Conservation (phyloP, 257 asterid species). For the Nemophila menziesii region DNA sequence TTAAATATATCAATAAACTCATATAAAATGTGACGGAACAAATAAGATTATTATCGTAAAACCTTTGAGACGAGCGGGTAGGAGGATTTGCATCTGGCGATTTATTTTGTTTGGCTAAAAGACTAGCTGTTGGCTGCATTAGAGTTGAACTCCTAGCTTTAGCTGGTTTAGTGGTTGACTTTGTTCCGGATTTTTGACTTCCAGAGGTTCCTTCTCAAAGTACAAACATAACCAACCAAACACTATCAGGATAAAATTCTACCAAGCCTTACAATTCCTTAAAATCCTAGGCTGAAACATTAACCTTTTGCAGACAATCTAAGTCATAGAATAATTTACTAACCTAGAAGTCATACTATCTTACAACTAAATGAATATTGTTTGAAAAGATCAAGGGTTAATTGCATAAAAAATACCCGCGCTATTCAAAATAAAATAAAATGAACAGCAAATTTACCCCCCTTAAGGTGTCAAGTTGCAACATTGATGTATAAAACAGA, state of each 20-base stretch:
- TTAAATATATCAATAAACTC: neutral
- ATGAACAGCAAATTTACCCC: too few relatives aligned
- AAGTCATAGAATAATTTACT: too few relatives aligned
- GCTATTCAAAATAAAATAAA: too few relatives aligned
- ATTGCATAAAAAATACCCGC: too few relatives aligned
- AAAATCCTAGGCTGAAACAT: too few relatives aligned
- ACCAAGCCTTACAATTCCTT: neutral
- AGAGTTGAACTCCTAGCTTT: slow-evolving; percentile 42
- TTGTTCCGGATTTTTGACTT: slow-evolving; percentile 21
- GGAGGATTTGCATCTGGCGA: slow-evolving; percentile 23
- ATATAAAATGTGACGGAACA: neutral
- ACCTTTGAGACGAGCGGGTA: slow-evolving; percentile 38
- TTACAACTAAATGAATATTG: too few relatives aligned
- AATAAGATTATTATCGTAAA: neutral
- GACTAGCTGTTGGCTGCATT: slow-evolving; percentile 85
- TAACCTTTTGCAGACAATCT: too few relatives aligned
- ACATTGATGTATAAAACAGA: too few relatives aligned
- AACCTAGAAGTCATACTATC: too few relatives aligned
- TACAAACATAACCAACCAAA: slow-evolving; percentile 1
- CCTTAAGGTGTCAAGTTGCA: too few relatives aligned
- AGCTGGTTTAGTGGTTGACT: slow-evolving; percentile 17
- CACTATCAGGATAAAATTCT: neutral
- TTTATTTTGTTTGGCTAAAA: slow-evolving; percentile 61
- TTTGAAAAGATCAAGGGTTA: too few relatives aligned
- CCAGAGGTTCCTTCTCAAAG: slow-evolving; percentile 19